Conservation (phyloP, 805 yeast species). For the Candida tammaniensis region DNA sequence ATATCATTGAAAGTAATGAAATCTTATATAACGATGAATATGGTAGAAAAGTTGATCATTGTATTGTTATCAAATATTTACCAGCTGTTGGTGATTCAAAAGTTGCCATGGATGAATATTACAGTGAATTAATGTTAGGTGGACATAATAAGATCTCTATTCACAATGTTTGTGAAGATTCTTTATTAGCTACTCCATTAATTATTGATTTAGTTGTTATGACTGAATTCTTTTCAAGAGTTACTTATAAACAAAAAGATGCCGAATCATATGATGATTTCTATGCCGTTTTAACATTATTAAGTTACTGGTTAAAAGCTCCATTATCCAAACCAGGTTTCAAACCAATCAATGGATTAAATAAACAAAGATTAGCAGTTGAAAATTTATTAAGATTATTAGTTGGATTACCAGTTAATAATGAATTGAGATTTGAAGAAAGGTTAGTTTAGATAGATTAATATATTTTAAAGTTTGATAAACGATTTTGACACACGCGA, state of each 20-base stretch:
- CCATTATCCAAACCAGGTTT: constrained; percentile 90
- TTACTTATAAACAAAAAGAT: constrained; percentile 62
- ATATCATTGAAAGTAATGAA: constrained; percentile 83
- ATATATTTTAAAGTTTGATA: too few relatives aligned
- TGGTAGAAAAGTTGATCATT: constrained; percentile 83
- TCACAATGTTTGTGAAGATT: constrained; percentile 96
- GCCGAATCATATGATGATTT: constrained; percentile 55
- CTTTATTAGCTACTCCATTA: constrained; percentile 89
- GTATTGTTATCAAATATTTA: constrained; percentile 91
- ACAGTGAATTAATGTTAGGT: constrained; percentile 94
- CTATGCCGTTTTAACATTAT: constrained; percentile 82
- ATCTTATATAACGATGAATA: constrained; percentile 77
- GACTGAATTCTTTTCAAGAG: constrained; percentile 87
- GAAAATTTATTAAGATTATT: constrained; percentile 88
- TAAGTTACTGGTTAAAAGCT: constrained; percentile 95
- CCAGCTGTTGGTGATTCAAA: constrained; percentile 95
- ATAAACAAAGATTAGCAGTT: constrained; percentile 89
- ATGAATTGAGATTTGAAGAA: constrained; percentile 93
- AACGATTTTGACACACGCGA: too few relatives aligned
- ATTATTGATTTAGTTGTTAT: constrained; percentile 88
- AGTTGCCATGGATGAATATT: constrained; percentile 98
- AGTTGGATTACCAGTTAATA: constrained; percentile 85
- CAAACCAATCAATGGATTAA: constrained; percentile 87
- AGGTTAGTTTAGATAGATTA: constrained; percentile 44
- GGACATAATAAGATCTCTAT: constrained; percentile 94